A percentile compares a stretch with the other conserved stretches of the same genome.
Evolutionary conservation across 208 protist genomes (phyloP).

Genomic region (Balamuthia mandrillaris): DNA sequence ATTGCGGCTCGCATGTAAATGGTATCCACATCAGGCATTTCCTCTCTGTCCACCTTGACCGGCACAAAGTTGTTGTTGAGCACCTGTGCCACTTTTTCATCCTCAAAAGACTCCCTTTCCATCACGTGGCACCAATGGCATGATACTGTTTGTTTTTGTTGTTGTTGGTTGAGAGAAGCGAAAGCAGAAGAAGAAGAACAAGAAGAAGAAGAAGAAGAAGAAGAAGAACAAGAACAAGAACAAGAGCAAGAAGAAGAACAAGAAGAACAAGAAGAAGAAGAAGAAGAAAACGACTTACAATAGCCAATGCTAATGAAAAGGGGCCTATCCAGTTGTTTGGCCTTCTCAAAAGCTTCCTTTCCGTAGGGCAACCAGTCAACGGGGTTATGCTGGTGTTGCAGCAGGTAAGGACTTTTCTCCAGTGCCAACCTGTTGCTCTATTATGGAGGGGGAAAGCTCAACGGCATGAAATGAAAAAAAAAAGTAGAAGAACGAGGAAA

Average conservation of each 20-base stretch:
- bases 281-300: conserved; percentile 52
- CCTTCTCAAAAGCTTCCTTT: conserved; percentile 50
- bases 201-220: neutral
- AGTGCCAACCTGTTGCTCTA: conserved; percentile 33
- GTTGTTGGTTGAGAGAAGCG: too few species aligned
- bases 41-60: conserved; percentile 62
- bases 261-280: too few species aligned
- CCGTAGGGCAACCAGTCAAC: conserved; percentile 67
- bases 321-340: conserved; percentile 45
- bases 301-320: conserved; percentile 69
- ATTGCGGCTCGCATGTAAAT: conserved; percentile 49
- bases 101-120: conserved; percentile 64
- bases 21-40: conserved; percentile 50
- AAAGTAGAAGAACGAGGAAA: too few species aligned
- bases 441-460: too few species aligned
- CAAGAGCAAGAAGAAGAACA: too few species aligned
- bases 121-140: conserved; percentile 66
- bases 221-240: neutral
- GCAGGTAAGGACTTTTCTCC: conserved; percentile 51
- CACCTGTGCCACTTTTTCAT: conserved; percentile 34
- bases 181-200: too few species aligned
- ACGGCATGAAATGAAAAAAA: too few species aligned
- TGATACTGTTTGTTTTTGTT: neutral
- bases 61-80: conserved; percentile 57
- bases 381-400: conserved; percentile 61